Evolutionary conservation across 1,284 basidiomycete species (phyloP), one percentile per base, ranked within the genome.

Genomic region (Ustilago loliicola): DNA sequence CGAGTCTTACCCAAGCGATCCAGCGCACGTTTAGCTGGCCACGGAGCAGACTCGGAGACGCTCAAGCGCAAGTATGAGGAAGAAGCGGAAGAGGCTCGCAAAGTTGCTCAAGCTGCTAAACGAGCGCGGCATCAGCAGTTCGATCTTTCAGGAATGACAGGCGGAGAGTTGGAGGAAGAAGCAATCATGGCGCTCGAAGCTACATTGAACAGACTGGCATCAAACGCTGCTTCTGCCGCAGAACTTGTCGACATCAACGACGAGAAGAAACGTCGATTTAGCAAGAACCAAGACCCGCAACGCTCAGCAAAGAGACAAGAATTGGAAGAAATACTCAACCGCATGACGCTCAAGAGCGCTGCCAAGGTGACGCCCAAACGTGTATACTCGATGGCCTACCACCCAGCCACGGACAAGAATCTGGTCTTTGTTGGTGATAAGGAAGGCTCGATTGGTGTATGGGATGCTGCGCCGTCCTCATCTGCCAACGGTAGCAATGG

Each of bases 391-490:
- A 83, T 85, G 72, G 76, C 78, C 0, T 81, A 79, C 53, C 84
- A 86, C 50, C 83, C 84, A 0, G 56, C 76, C 2, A 61, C 40
- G 11, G 81, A 84, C 10, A 81, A 83, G 50, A 80, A 85, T 60
- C 67, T 86, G 5, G 51, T 86, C 17, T 85, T 86, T 54, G 75
- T 80, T 7, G 84, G 83, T 13, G 84, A 86, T 63, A 84, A 84
- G 55, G 82, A 82, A 42, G 84, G 84, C 2, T 59, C 61, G 3
- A 76, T 86, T 30, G 83, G 84, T 9, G 73, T 85, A 0, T 86
- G 84, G 84, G 81, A 85, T 48, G 80, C 83, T 13, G 51, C 64
- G 9, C 73, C 75, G 0, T 55, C 54, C 9, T 13, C 68, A 1
- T 55, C 52, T 3, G 1, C 52, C 15, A 30, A 27, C 34, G 58